Conservation (phyloP, 768 basidiomycete species). For the Terana coerulea region DNA sequence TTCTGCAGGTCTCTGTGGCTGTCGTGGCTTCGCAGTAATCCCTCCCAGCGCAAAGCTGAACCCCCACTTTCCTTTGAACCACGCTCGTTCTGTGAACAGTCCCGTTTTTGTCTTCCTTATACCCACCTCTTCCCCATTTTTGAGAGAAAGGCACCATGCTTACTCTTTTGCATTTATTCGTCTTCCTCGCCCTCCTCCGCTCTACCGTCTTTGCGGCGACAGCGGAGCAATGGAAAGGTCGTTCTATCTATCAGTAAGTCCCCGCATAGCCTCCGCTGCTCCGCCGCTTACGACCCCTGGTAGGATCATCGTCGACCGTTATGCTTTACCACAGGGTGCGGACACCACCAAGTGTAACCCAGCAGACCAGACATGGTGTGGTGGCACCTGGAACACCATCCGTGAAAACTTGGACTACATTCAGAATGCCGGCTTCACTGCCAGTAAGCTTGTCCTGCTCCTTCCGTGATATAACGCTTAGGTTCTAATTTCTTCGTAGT, state of each 20-base stretch:
- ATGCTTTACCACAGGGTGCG: slow-evolving; percentile 58
- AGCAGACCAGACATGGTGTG: slow-evolving; percentile 66
- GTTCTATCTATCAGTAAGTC: slow-evolving; percentile 76
- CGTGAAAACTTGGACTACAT: slow-evolving; percentile 82
- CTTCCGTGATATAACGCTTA: background rate
- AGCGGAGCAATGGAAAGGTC: slow-evolving; percentile 69
- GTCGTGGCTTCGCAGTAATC: slow-evolving; percentile 1
- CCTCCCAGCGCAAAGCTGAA: slow-evolving; percentile 9
- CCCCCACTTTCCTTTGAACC: slow-evolving; percentile 14
- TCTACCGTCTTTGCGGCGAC: slow-evolving; percentile 49
- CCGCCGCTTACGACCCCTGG: background rate
- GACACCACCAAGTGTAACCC: slow-evolving; percentile 54
- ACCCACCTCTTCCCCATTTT: slow-evolving; percentile 6
- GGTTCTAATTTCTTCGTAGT: slow-evolving; percentile 36
- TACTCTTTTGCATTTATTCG: slow-evolving; percentile 23
- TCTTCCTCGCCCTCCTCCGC: slow-evolving; percentile 25
- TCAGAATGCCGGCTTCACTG: slow-evolving; percentile 77
- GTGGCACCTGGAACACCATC: slow-evolving; percentile 82
- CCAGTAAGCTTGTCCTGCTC: slow-evolving; percentile 37
- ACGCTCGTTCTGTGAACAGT: slow-evolving; percentile 9
- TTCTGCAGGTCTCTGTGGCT: slow-evolving; percentile 8
- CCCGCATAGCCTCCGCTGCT: background rate
- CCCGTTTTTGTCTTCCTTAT: background rate
- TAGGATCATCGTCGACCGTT: slow-evolving; percentile 74
- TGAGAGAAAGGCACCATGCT: slow-evolving; percentile 17